A percentile compares a stretch with the other conserved stretches of the same genome.
Evolutionary conservation across 108 stramenopile species (phyloP).

Genomic region (Pseudonitzschia multistriata): DNA sequence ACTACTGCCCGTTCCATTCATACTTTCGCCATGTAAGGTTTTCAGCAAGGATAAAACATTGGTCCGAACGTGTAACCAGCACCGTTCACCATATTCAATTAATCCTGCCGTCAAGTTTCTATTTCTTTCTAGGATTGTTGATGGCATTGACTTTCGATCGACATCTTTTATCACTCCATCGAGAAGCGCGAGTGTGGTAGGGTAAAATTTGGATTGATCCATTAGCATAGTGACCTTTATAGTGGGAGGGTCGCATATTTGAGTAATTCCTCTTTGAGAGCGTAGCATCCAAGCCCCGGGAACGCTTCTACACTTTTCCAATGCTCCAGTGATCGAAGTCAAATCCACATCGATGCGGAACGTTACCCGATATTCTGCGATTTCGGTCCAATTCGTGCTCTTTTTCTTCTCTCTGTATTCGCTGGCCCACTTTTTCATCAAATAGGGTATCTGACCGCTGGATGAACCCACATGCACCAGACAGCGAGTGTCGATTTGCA

Average conservation of each 20-base stretch:
- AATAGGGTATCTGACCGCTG: slow-evolving; percentile 2
- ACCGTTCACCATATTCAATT: slow-evolving; percentile 10
- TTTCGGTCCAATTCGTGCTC: slow-evolving; percentile 6
- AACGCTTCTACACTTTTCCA: slow-evolving; percentile 7
- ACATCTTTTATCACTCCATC: slow-evolving; percentile 12
- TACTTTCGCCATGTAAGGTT: slow-evolving; percentile 8
- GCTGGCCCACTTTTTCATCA: slow-evolving; percentile 20
- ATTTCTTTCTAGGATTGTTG: not conserved
- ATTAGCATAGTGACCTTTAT: slow-evolving; percentile 4
- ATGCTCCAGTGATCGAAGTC: not conserved
- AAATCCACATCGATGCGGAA: slow-evolving; percentile 6
- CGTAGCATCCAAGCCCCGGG: slow-evolving; percentile 1
- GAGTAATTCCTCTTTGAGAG: not conserved
- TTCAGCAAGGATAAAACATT: slow-evolving; percentile 17
- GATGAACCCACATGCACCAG: not conserved
- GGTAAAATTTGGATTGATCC: slow-evolving; percentile 27
- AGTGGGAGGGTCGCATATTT: slow-evolving; percentile 17
- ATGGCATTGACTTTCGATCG: not conserved
- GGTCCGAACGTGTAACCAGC: slow-evolving; percentile 22
- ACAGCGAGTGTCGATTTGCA: slow-evolving; percentile 3
- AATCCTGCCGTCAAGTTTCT: not conserved
- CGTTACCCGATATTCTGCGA: slow-evolving; percentile 2
- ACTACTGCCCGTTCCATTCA: not conserved
- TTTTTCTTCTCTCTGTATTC: slow-evolving; percentile 15
- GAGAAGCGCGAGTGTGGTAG: slow-evolving; percentile 17